Conservation (phyloP, 495 filamentous ascomycete genomes). For the Hypomontagnella monticulosa region DNA sequence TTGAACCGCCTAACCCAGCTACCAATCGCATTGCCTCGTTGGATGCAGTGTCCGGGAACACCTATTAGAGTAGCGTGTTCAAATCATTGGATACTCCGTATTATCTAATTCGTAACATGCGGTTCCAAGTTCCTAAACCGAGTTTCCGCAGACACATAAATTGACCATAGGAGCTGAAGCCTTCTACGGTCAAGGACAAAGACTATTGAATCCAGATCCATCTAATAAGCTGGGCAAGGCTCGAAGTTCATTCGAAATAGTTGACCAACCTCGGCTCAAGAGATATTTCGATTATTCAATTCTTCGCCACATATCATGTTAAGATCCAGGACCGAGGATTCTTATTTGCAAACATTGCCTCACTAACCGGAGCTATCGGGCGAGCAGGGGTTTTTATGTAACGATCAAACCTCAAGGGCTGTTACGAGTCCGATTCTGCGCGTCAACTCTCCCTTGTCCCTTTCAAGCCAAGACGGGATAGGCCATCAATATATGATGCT, state of each 20-base stretch:
- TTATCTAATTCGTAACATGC: not conserved
- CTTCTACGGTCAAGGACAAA: not conserved
- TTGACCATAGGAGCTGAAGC: not conserved
- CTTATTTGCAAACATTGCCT: conserved; percentile 6
- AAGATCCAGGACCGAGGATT: conserved; percentile 12
- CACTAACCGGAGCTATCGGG: conserved; percentile 9
- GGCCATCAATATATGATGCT: not conserved
- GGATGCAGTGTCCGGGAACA: not conserved
- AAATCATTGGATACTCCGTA: not conserved
- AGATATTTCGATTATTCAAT: conserved; percentile 2
- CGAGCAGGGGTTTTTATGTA: conserved; percentile 17
- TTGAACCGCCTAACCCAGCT: not conserved
- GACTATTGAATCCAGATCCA: conserved; percentile 15
- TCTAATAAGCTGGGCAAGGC: conserved; percentile 6
- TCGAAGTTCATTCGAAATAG: not conserved
- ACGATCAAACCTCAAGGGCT: conserved; percentile 29
- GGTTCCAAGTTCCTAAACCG: not conserved
- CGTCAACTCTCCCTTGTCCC: conserved; percentile 11
- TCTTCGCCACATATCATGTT: conserved; percentile 14
- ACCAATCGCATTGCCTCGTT: not conserved
- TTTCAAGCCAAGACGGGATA: conserved; percentile 1
- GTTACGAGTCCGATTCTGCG: conserved; percentile 19
- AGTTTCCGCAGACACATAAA: not conserved
- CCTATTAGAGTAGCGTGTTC: conserved; percentile 6
- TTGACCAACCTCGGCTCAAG: conserved; percentile 28